phyloP scores from a whole-genome alignment of 2,329 filamentous ascomycete species.

The Amphichorda felina region DNA sequence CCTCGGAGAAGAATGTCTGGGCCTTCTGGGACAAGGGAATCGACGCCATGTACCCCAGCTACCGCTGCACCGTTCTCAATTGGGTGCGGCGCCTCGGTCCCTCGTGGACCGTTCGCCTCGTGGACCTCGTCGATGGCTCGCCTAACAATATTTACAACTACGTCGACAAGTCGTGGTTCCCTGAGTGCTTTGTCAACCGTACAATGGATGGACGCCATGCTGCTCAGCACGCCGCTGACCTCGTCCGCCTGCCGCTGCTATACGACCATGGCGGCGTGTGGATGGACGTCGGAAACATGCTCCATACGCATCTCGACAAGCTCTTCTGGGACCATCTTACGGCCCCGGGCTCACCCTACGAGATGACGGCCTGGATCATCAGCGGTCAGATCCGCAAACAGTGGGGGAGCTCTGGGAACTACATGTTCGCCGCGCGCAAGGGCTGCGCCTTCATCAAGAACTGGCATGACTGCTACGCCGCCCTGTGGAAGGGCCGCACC shows the following conservation, averaged over 20 bases:
- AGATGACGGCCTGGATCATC: constrained; percentile 20
- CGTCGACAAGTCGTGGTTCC: constrained; percentile 15
- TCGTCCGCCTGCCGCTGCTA: too few species aligned
- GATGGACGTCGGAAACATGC: constrained; percentile 21
- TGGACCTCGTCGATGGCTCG: constrained; percentile 21
- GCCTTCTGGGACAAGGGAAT: constrained; percentile 30
- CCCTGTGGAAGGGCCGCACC: constrained; percentile 20
- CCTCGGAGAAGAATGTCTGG: constrained; percentile 31
- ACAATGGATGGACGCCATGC: too few species aligned
- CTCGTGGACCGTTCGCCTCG: constrained; percentile 26
- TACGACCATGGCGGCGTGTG: too few species aligned
- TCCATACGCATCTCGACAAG: constrained; percentile 13
- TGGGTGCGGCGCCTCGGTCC: constrained; percentile 28
- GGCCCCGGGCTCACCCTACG: constrained; percentile 6
- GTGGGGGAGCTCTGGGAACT: constrained; percentile 25
- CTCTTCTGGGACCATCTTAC: constrained; percentile 20
- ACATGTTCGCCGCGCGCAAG: constrained; percentile 27
- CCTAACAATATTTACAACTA: constrained; percentile 21
- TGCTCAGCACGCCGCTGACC: too few species aligned
- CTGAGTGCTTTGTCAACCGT: constrained; percentile 21
- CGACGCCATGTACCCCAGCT: constrained; percentile 21
- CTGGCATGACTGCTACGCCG: constrained; percentile 25
- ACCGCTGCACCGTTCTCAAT: constrained; percentile 22
- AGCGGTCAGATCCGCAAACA: constrained; percentile 17
- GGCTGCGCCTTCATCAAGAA: constrained; percentile 27